These are phyloP conservation scores for Rhododendron vialii DNA, from an alignment of 148 eudicot species.

Conservation along the genomic window DNA sequence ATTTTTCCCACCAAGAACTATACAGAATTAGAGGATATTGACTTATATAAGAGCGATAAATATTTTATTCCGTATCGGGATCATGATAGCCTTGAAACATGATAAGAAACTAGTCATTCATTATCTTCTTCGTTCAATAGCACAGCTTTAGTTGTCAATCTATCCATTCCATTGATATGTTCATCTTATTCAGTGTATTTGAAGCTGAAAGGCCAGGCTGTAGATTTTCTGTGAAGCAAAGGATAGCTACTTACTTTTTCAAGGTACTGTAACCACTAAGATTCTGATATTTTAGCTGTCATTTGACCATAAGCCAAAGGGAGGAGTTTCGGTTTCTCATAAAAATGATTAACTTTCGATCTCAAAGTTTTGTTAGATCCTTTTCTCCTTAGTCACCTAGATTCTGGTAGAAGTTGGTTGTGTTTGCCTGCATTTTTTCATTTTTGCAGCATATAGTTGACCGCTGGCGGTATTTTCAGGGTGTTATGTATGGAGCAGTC, in stretches of 20 bases:
- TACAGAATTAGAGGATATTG: neutral
- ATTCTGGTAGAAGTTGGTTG: neutral
- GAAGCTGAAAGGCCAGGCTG: constrained; percentile 79
- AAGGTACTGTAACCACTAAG: constrained; percentile 31
- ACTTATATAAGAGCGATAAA: neutral
- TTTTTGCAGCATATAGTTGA: neutral
- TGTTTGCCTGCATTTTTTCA: neutral
- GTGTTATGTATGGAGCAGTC: constrained; percentile 56
- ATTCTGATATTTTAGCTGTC: neutral
- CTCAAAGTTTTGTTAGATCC: neutral
- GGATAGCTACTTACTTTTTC: constrained; percentile 59
- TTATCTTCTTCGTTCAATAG: neutral
- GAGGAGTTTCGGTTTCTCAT: neutral
- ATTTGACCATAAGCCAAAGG: neutral
- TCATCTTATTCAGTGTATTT: constrained; percentile 40
- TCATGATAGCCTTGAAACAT: neutral
- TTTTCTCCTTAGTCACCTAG: neutral
- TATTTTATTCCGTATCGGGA: neutral
- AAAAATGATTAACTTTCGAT: neutral
- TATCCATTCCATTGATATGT: neutral
- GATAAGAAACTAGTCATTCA: neutral
- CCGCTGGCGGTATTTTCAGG: constrained; percentile 26
- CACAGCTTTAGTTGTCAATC: neutral
- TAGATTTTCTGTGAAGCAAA: constrained; percentile 48
- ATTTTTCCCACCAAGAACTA: neutral